phyloP scores from a whole-genome alignment of 2,329 filamentous ascomycete species.

The Huntiella decipiens region DNA sequence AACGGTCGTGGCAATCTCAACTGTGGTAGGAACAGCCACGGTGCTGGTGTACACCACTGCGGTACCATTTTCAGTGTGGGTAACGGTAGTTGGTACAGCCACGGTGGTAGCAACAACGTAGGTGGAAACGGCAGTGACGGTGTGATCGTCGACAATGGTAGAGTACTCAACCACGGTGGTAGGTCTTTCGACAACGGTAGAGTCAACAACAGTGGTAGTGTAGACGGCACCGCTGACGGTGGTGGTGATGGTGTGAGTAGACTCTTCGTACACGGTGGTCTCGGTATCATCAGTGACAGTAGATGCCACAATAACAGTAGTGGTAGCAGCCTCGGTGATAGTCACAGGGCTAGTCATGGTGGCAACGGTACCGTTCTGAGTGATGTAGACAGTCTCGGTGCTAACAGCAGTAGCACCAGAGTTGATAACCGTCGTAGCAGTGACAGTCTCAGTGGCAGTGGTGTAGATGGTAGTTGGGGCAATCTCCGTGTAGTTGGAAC shows the following conservation, averaged over 20 bases:
- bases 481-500: background rate
- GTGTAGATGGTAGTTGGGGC: slow-evolving; percentile 1
- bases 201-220: slow-evolving; percentile 3
- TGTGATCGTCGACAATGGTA: background rate
- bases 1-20: slow-evolving; percentile 4
- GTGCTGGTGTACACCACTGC: background rate
- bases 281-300: background rate
- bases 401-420: background rate
- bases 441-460: slow-evolving; percentile 4
- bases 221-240: slow-evolving; percentile 1
- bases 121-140: background rate
- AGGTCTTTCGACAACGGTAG: slow-evolving; percentile 1
- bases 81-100: slow-evolving; percentile 1
- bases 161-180: background rate
- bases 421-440: slow-evolving; percentile 1
- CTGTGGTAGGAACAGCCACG: slow-evolving; percentile 5
- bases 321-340: background rate
- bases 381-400: background rate
- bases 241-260: background rate
- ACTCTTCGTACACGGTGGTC: background rate
- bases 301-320: background rate
- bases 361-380: slow-evolving; percentile 1
- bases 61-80: background rate
- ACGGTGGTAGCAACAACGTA: background rate
- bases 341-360: background rate